Evolutionary conservation across 163 green algal genomes (phyloP).

Genomic region (Trebouxia gelatinosa): DNA sequence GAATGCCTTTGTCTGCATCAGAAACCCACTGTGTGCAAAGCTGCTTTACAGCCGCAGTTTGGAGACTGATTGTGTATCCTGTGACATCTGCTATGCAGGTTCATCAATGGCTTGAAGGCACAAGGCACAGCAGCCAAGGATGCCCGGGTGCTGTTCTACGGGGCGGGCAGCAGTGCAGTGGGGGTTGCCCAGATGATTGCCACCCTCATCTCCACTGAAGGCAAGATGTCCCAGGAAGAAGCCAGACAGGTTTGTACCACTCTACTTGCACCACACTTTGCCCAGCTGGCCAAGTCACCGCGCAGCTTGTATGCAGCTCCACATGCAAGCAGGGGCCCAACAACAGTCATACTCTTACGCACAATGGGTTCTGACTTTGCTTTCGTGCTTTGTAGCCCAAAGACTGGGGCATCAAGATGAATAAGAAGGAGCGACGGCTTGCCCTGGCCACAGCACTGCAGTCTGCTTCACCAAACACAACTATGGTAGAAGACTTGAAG

Average conservation of each 20-base stretch:
- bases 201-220: constrained; percentile 24
- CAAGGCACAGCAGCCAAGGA: constrained; percentile 50
- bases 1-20: too few relatives aligned
- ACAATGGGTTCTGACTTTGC: too few relatives aligned
- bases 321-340: too few relatives aligned
- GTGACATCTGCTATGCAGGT: constrained; percentile 27
- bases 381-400: too few relatives aligned
- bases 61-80: neutral
- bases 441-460: constrained; percentile 92
- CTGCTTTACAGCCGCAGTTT: neutral
- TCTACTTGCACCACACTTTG: neutral
- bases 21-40: too few relatives aligned
- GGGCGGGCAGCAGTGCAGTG: constrained; percentile 58
- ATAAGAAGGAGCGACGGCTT: constrained; percentile 97
- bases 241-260: constrained; percentile 9
- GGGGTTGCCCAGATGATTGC: constrained; percentile 60
- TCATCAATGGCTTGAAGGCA: constrained; percentile 63
- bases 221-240: constrained; percentile 13
- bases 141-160: constrained; percentile 60
- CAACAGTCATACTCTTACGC: too few relatives aligned
- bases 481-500: constrained; percentile 80
- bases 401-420: constrained; percentile 98
- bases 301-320: too few relatives aligned
- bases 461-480: constrained; percentile 77
- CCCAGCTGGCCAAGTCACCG: neutral